These are phyloP conservation scores for Cercospora sojina DNA, from an alignment of 2,329 filamentous ascomycete species.

Conservation along the genomic window DNA sequence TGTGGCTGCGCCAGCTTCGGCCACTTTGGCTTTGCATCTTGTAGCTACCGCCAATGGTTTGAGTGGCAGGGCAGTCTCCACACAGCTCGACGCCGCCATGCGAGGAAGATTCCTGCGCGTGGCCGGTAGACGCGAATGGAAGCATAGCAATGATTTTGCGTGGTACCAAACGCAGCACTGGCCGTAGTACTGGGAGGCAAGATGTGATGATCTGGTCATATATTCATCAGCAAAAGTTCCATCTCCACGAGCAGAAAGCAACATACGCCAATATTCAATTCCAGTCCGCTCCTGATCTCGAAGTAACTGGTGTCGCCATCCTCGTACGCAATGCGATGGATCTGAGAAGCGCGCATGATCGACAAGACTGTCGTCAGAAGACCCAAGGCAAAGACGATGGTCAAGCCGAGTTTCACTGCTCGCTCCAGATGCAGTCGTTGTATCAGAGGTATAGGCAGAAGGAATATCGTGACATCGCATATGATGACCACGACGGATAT, in stretches of 20 bases:
- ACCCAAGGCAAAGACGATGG: conserved; percentile 22
- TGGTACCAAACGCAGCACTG: conserved; percentile 18
- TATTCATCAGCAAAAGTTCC: background rate
- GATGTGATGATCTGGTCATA: conserved; percentile 23
- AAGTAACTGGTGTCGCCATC: conserved; percentile 23
- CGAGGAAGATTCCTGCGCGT: background rate
- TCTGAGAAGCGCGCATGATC: conserved; percentile 21
- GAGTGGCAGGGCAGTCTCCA: conserved; percentile 11
- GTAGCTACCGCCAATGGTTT: conserved; percentile 17
- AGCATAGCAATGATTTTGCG: conserved; percentile 19
- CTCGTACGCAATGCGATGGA: conserved; percentile 20
- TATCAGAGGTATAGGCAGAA: conserved; percentile 24
- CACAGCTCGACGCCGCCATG: conserved; percentile 8
- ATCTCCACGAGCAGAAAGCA: background rate
- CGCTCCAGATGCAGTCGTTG: conserved; percentile 20
- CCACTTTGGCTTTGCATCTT: conserved; percentile 7
- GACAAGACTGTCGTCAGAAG: conserved; percentile 22
- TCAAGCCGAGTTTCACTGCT: conserved; percentile 20
- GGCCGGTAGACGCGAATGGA: conserved; percentile 8
- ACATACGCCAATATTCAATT: conserved; percentile 24
- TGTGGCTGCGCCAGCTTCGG: conserved; percentile 11
- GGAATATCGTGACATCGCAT: conserved; percentile 22
- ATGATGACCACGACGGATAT: conserved; percentile 37
- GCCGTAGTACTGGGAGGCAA: conserved; percentile 24
- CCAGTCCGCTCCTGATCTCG: conserved; percentile 19